Percentiles rank a stretch among this genome's conserved stretches.
phyloP scores from a whole-genome alignment of 441 rosid genomes.

The Pelargonium cotyledonis region DNA sequence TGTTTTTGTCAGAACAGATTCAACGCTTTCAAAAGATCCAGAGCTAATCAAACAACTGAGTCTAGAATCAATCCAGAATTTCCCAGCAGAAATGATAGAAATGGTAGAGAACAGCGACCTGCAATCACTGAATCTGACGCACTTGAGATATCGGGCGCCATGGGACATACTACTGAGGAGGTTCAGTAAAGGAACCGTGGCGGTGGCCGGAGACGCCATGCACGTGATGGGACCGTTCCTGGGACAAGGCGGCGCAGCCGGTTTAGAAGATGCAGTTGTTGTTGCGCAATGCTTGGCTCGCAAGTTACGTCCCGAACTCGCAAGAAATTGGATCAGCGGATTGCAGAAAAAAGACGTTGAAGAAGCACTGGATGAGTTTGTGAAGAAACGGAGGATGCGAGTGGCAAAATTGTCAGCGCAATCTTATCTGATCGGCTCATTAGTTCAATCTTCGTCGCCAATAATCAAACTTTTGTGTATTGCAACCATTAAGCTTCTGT shows the following conservation, averaged over 20 bases:
- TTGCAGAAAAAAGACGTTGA: constrained; percentile 17
- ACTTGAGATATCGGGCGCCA: constrained; percentile 37
- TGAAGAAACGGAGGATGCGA: constrained; percentile 36
- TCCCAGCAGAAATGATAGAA: constrained; percentile 25
- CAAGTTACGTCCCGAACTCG: no score
- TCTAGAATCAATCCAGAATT: constrained; percentile 21
- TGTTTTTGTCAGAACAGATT: no score
- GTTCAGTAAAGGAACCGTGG: constrained; percentile 36
- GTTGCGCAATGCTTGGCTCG: constrained; percentile 47
- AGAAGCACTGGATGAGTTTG: constrained; percentile 31
- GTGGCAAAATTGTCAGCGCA: constrained; percentile 34
- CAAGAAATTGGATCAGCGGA: constrained; percentile 14
- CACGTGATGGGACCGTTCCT: constrained; percentile 58
- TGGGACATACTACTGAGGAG: constrained; percentile 30
- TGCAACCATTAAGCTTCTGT: no score
- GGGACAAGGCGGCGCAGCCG: constrained; percentile 49
- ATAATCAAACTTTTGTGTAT: constrained; percentile 17
- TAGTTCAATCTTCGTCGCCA: constrained; percentile 19
- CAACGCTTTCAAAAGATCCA: constrained; percentile 20
- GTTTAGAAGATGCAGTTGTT: constrained; percentile 50
- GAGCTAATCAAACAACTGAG: constrained; percentile 23
- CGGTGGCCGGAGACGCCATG: constrained; percentile 61
- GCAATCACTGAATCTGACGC: constrained; percentile 25
- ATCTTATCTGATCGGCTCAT: constrained; percentile 33
- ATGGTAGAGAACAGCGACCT: constrained; percentile 30